Conservation (phyloP, 1,284 basidiomycete genomes). For the Sporisorium reilianum region DNA sequence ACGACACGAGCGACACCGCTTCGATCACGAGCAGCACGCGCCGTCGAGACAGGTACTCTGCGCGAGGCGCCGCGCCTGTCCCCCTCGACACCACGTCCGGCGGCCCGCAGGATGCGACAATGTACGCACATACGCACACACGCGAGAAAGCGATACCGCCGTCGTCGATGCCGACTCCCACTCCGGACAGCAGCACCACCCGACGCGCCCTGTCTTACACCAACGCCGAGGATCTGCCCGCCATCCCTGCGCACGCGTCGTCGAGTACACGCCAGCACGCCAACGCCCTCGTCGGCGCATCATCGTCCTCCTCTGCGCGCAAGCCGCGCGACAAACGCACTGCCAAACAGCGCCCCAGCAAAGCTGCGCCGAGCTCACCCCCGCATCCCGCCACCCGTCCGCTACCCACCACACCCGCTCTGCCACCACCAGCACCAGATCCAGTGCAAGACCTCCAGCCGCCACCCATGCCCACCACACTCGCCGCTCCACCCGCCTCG, state of each 20-base stretch:
- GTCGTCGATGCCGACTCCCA: neutral
- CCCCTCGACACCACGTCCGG: neutral
- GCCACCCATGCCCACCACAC: neutral
- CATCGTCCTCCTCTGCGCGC: neutral
- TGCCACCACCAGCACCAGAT: neutral
- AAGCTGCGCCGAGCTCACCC: neutral
- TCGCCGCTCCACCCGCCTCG: neutral
- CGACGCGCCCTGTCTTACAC: constrained; percentile 24
- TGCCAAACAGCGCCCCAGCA: constrained; percentile 1
- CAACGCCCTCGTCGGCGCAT: constrained; percentile 18
- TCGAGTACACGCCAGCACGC: constrained; percentile 26
- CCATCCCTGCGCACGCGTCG: constrained; percentile 20
- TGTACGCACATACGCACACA: constrained; percentile 1
- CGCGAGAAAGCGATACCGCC: constrained; percentile 15
- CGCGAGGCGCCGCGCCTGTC: constrained; percentile 31
- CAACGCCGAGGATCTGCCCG: constrained; percentile 20
- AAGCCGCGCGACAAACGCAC: constrained; percentile 11
- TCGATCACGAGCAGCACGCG: constrained; percentile 26
- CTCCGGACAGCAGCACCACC: constrained; percentile 2
- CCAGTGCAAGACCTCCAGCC: neutral
- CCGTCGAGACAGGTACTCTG: constrained; percentile 18
- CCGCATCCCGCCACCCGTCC: constrained; percentile 9
- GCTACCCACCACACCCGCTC: neutral
- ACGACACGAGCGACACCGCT: constrained; percentile 13
- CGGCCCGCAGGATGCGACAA: neutral